These are phyloP conservation scores for Rhytidiadelphus loreus DNA, from an alignment of 225 moss, liverwort and hornwort species.

Conservation along the genomic window DNA sequence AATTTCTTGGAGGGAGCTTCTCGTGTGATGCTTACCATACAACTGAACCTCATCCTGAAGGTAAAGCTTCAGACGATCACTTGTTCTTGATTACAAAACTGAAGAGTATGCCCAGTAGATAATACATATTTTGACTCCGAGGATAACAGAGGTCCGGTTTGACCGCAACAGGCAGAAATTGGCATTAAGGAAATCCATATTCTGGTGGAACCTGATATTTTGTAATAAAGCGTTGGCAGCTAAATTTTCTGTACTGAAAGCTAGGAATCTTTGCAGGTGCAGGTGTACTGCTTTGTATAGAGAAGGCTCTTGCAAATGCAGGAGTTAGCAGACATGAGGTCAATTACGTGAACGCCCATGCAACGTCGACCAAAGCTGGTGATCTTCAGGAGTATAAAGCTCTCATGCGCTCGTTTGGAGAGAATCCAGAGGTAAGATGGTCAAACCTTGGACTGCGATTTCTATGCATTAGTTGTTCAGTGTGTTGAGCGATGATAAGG, in stretches of 20 bases:
- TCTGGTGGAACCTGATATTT: neutral
- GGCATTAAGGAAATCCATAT: neutral
- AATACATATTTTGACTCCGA: neutral
- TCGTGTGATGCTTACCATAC: conserved; percentile 95
- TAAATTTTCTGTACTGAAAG: neutral
- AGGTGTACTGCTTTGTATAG: conserved; percentile 84
- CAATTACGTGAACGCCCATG: conserved; percentile 94
- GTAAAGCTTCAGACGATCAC: conserved; percentile 6
- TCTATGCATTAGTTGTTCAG: neutral
- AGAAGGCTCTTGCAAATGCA: conserved; percentile 76
- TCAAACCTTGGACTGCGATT: neutral
- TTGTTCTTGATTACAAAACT: neutral
- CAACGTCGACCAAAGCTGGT: conserved; percentile 88
- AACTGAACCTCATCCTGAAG: conserved; percentile 92
- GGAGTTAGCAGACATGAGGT: conserved; percentile 72
- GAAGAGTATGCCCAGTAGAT: neutral
- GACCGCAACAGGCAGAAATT: neutral
- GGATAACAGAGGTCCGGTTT: neutral
- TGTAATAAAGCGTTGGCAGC: neutral
- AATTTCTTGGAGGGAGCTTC: conserved; percentile 90
- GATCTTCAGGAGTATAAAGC: conserved; percentile 94
- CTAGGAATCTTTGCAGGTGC: conserved; percentile 34
- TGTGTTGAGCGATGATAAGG: neutral
- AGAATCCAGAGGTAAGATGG: conserved; percentile 63
- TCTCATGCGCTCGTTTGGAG: conserved; percentile 72